Percentiles rank a stretch among this genome's conserved stretches.
phyloP scores from a whole-genome alignment of 306 rosid genomes.

The Quercus gilva region DNA sequence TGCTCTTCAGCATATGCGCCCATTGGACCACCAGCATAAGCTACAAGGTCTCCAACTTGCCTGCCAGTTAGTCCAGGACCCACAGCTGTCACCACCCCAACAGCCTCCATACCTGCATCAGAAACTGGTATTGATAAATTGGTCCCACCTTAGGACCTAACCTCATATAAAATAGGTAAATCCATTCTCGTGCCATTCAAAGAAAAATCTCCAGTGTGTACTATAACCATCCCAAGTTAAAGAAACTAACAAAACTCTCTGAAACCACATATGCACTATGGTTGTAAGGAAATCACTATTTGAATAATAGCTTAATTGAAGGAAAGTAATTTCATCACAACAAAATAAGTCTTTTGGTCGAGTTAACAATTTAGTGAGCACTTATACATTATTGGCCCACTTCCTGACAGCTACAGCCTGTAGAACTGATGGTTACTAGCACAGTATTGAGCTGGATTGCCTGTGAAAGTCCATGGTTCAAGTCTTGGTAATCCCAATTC shows the following conservation, averaged over 20 bases:
- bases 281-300: background rate
- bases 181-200: background rate
- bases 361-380: background rate
- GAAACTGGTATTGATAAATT: background rate
- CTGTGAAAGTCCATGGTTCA: no score
- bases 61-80: slow-evolving; percentile 75
- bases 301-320: background rate
- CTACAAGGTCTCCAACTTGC: slow-evolving; percentile 80
- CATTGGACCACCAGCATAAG: slow-evolving; percentile 69
- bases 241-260: background rate
- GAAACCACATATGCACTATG: background rate
- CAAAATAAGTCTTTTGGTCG: background rate
- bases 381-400: background rate
- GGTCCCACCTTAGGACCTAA: background rate
- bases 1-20: slow-evolving; percentile 96
- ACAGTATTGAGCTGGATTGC: no score
- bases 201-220: background rate
- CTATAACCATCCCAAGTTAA: background rate
- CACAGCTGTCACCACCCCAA: slow-evolving; percentile 79
- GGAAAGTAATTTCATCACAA: background rate
- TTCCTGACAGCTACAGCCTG: background rate
- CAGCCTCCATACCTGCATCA: slow-evolving; percentile 79
- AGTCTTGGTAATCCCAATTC: no score
- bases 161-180: background rate
- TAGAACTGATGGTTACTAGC: background rate